phyloP scores from a whole-genome alignment of 1,139 yeast species.

The Suhomyces taliae region DNA sequence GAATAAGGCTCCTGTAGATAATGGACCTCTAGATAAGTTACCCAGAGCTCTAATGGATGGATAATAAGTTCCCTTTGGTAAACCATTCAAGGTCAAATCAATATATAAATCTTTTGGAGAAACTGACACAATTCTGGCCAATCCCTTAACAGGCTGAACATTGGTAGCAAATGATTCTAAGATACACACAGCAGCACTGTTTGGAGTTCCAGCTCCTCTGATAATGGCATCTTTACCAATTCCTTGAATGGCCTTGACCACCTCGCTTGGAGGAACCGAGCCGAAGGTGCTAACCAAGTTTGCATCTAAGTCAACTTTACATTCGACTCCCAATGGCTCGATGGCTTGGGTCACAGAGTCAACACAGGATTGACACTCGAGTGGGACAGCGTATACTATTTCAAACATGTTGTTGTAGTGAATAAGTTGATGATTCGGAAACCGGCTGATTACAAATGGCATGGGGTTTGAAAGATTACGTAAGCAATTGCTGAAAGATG shows the following conservation, averaged over 20 bases:
- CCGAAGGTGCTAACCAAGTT: constrained; percentile 69
- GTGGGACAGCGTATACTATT: constrained; percentile 76
- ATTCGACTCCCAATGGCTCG: constrained; percentile 45
- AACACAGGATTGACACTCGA: constrained; percentile 73
- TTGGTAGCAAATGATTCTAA: constrained; percentile 64
- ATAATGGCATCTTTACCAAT: constrained; percentile 88
- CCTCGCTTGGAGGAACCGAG: constrained; percentile 63
- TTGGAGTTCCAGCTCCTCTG: constrained; percentile 85
- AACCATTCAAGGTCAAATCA: constrained; percentile 77
- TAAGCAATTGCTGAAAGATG: neutral
- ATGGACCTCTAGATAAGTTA: constrained; percentile 72
- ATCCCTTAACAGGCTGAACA: constrained; percentile 72
- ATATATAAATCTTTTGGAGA: constrained; percentile 51
- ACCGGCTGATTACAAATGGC: neutral
- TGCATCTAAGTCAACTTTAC: constrained; percentile 51
- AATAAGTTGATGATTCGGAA: neutral
- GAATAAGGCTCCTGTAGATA: constrained; percentile 60
- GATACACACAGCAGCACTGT: constrained; percentile 90
- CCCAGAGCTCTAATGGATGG: constrained; percentile 74
- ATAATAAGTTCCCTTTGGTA: constrained; percentile 61
- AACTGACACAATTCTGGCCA: constrained; percentile 83
- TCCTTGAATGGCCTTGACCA: constrained; percentile 62
- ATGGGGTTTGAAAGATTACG: neutral
- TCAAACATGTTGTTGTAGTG: constrained; percentile 29
- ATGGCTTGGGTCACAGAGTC: constrained; percentile 57